Percentiles rank a stretch among this genome's conserved stretches.
phyloP scores from a whole-genome alignment of 2,329 filamentous ascomycete species.

The Ceratocystiopsis sp. region DNA sequence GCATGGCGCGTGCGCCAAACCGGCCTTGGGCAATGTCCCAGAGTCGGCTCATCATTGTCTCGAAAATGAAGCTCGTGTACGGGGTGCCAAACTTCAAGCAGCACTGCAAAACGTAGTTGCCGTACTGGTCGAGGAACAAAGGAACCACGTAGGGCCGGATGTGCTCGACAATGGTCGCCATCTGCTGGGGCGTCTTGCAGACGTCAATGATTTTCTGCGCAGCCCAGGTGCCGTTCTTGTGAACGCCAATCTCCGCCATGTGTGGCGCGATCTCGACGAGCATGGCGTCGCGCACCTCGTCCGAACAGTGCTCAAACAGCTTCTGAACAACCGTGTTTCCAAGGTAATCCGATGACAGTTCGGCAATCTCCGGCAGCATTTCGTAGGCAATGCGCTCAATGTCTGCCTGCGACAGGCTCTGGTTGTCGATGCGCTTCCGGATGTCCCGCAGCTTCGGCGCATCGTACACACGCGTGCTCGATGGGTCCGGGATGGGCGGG shows the following conservation, averaged over 20 bases:
- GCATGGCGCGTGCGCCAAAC: slow-evolving; percentile 90
- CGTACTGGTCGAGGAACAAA: slow-evolving; percentile 91
- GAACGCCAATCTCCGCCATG: slow-evolving; percentile 87
- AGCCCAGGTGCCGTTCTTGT: slow-evolving; percentile 99
- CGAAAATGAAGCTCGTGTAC: slow-evolving; percentile 93
- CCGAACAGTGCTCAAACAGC: slow-evolving; percentile 90
- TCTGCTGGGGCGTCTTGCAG: slow-evolving; percentile 69
- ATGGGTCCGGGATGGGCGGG: slow-evolving; percentile 73
- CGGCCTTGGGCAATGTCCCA: slow-evolving; percentile 89
- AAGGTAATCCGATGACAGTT: slow-evolving; percentile 87
- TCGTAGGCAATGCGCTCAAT: slow-evolving; percentile 83
- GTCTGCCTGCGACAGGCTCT: slow-evolving; percentile 66
- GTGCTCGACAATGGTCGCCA: slow-evolving; percentile 68
- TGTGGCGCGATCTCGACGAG: slow-evolving; percentile 74
- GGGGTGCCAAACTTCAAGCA: slow-evolving; percentile 82
- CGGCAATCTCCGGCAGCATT: slow-evolving; percentile 93
- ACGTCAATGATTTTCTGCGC: slow-evolving; percentile 99
- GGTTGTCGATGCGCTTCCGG: slow-evolving; percentile 93
- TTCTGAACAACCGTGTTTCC: slow-evolving; percentile 99
- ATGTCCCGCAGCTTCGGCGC: slow-evolving; percentile 91
- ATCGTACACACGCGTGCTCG: slow-evolving; percentile 77
- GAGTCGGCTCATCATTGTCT: slow-evolving; percentile 85
- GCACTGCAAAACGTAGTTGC: slow-evolving; percentile 95
- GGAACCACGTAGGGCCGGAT: slow-evolving; percentile 76
- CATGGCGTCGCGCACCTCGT: slow-evolving; percentile 83